These are phyloP conservation scores for Setomelanomma holmii DNA, from an alignment of 2,329 filamentous ascomycete species.

Conservation along the genomic window DNA sequence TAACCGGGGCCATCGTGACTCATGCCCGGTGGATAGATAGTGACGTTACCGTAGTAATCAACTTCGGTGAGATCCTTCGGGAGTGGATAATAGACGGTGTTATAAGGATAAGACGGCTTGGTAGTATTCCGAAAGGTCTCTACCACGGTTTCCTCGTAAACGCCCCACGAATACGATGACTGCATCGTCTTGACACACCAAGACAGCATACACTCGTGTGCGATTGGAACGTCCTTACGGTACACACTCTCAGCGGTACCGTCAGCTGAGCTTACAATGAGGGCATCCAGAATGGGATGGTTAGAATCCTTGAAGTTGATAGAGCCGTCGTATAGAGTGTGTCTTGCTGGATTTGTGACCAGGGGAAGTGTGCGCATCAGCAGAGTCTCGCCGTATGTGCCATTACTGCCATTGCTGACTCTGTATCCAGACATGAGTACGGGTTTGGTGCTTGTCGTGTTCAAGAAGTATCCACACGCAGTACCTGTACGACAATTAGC, in stretches of 20 bases:
- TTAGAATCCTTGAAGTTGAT: slow-evolving; percentile 25
- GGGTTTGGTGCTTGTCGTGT: slow-evolving; percentile 18
- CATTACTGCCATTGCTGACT: neutral
- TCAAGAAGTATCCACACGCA: slow-evolving; percentile 35
- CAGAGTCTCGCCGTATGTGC: slow-evolving; percentile 14
- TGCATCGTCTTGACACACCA: slow-evolving; percentile 35
- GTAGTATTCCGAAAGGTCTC: slow-evolving; percentile 1
- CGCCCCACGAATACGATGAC: slow-evolving; percentile 20
- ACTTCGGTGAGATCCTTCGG: neutral
- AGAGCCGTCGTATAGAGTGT: slow-evolving; percentile 19
- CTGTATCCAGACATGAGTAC: slow-evolving; percentile 29
- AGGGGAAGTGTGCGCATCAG: slow-evolving; percentile 25
- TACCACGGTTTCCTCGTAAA: slow-evolving; percentile 21
- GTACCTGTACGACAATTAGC: slow-evolving; percentile 7
- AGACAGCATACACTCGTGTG: slow-evolving; percentile 29
- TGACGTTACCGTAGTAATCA: neutral
- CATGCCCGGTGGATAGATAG: neutral
- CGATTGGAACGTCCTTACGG: slow-evolving; percentile 10
- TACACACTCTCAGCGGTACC: slow-evolving; percentile 15
- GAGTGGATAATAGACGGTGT: neutral
- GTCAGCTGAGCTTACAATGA: slow-evolving; percentile 17
- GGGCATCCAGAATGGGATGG: slow-evolving; percentile 15
- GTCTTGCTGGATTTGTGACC: slow-evolving; percentile 3
- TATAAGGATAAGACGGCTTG: slow-evolving; percentile 5
- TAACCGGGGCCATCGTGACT: neutral